phyloP scores from a whole-genome alignment of 2,329 filamentous ascomycete genomes.

The Fusarium subtropicale region DNA sequence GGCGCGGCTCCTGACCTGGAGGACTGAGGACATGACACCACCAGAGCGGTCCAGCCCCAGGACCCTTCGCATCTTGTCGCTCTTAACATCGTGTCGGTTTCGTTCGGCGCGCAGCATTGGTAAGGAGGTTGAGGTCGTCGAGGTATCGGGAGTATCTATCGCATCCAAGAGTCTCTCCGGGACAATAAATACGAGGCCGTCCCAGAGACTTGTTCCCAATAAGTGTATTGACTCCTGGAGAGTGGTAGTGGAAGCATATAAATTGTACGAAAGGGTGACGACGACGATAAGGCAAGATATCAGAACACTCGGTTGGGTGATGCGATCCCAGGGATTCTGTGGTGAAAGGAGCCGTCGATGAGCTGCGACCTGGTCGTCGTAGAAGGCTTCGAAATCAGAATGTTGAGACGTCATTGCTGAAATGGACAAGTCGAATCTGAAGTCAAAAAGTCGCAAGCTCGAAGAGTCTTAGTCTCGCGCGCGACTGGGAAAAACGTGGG shows the following conservation, averaged over 20 bases:
- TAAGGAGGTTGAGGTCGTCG: conserved; percentile 54
- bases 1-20: conserved; percentile 68
- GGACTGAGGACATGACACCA: conserved; percentile 67
- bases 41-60: conserved; percentile 67
- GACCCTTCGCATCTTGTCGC: conserved; percentile 71
- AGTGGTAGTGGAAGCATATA: conserved; percentile 51
- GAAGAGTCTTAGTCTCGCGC: conserved; percentile 38
- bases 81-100: conserved; percentile 68
- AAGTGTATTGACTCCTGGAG: conserved; percentile 46
- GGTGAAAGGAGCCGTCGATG: conserved; percentile 48
- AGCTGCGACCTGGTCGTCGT: conserved; percentile 52
- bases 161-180: conserved; percentile 69
- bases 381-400: conserved; percentile 50
- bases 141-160: conserved; percentile 66
- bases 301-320: conserved; percentile 52
- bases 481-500: conserved; percentile 24
- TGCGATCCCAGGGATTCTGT: conserved; percentile 48
- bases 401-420: conserved; percentile 52
- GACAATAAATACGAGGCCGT: conserved; percentile 66
- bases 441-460: conserved; percentile 27
- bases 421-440: conserved; percentile 18
- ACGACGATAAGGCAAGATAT: conserved; percentile 51
- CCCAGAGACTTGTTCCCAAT: conserved; percentile 66
- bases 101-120: conserved; percentile 54
- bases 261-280: conserved; percentile 51